Evolutionary conservation across 768 basidiomycete species (phyloP), one percentile per base, ranked within the genome.

Genomic region (Tricholoma terreum): DNA sequence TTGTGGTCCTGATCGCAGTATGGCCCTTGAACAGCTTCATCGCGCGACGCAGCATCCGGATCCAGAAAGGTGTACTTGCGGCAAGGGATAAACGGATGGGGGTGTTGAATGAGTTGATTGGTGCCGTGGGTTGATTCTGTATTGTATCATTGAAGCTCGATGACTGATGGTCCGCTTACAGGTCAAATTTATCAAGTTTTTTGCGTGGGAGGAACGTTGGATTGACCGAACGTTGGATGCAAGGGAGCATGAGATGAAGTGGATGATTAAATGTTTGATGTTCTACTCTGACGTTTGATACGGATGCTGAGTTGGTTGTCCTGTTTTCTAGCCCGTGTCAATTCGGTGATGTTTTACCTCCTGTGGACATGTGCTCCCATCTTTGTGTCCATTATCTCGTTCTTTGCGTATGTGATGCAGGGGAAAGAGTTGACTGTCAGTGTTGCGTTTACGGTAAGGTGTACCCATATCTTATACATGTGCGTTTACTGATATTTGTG

Each of bases 141-240:
- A 21, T 1, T 22, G 45, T n/a, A 22, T n/a, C 19, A 11, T 14
- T 42, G 30, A 35, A 35, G 7, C 10, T 5, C 11, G 33, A 24
- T 58, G 21, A 54, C 46, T 53, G 15, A 54, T 9, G 36, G 14
- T 34, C 31, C 22, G 45, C 27, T 22, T 58, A 4, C 45, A 84
- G 82, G 73, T 87, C 55, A 88, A 88, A 69, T 88, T 89, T 65
- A 85, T 89, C 76, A 90, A 91, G 69, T 90, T 91, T 76, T 91
- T 91, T 59, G 89, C 89, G 1, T 91, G 89, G 81, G 88, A 90
- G 61, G 80, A 85, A 40, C 79, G 82, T 11, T 92, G 92, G 91
- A 87, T 89, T 42, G 71, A 80, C 24, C 78, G 84, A 11, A 84
- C 80, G 0, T 65, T 85, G 55, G 84, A 86, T 42, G 82, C 88